Evolutionary conservation across 2,329 filamentous ascomycete species (phyloP).

Genomic region (Metarhizium rileyi): DNA sequence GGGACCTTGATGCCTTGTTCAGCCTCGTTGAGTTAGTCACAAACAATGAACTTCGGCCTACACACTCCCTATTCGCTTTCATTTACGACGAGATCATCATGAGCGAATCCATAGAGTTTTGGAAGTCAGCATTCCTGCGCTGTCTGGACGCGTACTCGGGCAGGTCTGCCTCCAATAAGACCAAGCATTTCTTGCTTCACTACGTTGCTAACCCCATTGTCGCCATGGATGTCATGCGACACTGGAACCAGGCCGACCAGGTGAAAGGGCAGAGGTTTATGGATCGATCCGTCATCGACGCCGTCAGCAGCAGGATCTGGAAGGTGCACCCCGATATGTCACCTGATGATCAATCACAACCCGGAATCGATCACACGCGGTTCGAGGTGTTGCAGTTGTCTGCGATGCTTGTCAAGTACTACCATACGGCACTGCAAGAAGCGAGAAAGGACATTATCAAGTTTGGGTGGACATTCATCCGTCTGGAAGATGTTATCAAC

Average conservation of each 20-base stretch:
- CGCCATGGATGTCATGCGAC: constrained; percentile 88
- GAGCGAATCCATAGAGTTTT: constrained; percentile 76
- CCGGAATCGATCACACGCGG: constrained; percentile 86
- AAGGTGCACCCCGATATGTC: constrained; percentile 75
- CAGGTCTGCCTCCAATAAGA: constrained; percentile 71
- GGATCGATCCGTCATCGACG: constrained; percentile 78
- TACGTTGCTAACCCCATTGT: constrained; percentile 93
- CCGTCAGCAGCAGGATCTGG: constrained; percentile 89
- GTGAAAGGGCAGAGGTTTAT: constrained; percentile 60
- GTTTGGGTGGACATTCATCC: constrained; percentile 97
- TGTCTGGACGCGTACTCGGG: constrained; percentile 82
- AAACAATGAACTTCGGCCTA: constrained; percentile 68
- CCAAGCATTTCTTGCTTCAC: constrained; percentile 86
- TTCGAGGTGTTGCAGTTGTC: constrained; percentile 96
- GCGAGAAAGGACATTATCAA: constrained; percentile 97
- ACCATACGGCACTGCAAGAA: constrained; percentile 78
- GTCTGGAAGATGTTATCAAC: constrained; percentile 97
- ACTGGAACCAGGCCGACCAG: constrained; percentile 54
- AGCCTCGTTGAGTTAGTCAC: constrained; percentile 77
- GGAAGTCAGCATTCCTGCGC: constrained; percentile 70
- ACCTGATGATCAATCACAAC: constrained; percentile 71
- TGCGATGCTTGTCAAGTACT: constrained; percentile 90
- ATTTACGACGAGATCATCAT: constrained; percentile 80
- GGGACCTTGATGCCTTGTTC: constrained; percentile 76
- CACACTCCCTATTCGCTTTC: constrained; percentile 67